Conservation (phyloP, 2,329 filamentous ascomycete species). For the Aureobasidium zeae region DNA sequence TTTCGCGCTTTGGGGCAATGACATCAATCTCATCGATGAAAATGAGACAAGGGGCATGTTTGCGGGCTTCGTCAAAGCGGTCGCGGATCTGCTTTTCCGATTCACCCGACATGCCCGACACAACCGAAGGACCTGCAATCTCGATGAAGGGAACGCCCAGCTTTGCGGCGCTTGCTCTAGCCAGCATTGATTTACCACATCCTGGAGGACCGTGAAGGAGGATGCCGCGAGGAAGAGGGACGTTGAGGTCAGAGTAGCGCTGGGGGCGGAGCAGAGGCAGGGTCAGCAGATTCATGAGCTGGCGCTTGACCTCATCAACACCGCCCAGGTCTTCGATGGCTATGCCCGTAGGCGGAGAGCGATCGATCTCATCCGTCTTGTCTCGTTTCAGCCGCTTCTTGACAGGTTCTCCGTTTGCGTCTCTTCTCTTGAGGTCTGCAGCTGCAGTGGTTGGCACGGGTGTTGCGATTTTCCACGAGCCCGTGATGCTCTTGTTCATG, state of each 20-base stretch:
- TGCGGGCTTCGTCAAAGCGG: constrained; percentile 78
- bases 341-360: constrained; percentile 55
- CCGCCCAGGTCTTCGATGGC: constrained; percentile 66
- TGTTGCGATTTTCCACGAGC: constrained; percentile 41
- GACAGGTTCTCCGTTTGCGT: constrained; percentile 56
- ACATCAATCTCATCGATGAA: constrained; percentile 91
- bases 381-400: constrained; percentile 52
- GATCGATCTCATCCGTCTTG: constrained; percentile 37
- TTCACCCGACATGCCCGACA: constrained; percentile 81
- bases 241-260: constrained; percentile 54
- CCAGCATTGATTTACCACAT: constrained; percentile 79
- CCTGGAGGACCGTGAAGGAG: constrained; percentile 75
- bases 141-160: constrained; percentile 70
- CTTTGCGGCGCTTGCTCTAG: constrained; percentile 67
- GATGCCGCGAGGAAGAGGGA: constrained; percentile 64
- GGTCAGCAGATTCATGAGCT: constrained; percentile 62
- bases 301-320: constrained; percentile 59
- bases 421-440: constrained; percentile 40
- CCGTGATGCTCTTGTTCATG: constrained; percentile 57
- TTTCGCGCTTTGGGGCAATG: constrained; percentile 79
- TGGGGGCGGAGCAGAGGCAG: constrained; percentile 62
- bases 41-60: constrained; percentile 75
- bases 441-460: constrained; percentile 22
- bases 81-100: constrained; percentile 80
- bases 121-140: constrained; percentile 70